These are phyloP conservation scores for Arthroderma sp. DNA, from an alignment of 2,329 filamentous ascomycete species.

Conservation along the genomic window DNA sequence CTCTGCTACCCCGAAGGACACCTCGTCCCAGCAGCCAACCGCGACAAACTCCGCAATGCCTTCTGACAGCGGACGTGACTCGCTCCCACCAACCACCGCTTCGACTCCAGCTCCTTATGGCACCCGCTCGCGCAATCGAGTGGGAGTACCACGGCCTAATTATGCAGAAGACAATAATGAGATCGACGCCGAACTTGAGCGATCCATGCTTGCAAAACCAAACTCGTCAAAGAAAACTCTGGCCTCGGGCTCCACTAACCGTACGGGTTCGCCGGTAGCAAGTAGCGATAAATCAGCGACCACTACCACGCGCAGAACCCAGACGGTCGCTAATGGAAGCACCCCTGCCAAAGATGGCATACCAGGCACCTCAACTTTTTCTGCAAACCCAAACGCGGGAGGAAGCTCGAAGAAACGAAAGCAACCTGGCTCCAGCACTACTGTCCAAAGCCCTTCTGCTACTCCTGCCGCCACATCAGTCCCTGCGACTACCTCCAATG, in stretches of 20 bases:
- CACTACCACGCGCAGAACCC: constrained; percentile 28
- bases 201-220: constrained; percentile 18
- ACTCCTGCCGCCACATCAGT: constrained; percentile 4
- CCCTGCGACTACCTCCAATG: constrained; percentile 9
- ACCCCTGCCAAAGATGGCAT: constrained; percentile 29
- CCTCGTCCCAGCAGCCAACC: constrained; percentile 31
- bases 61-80: constrained; percentile 14
- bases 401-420: constrained; percentile 71
- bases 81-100: constrained; percentile 24
- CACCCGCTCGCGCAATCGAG: constrained; percentile 84
- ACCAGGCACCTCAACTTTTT: constrained; percentile 47
- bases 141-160: constrained; percentile 60
- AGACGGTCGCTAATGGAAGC: constrained; percentile 22
- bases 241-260: constrained; percentile 14
- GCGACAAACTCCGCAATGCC: constrained; percentile 29
- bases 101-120: constrained; percentile 60
- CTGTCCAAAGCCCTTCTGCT: constrained; percentile 19
- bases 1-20: constrained; percentile 21
- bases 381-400: constrained; percentile 33
- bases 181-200: constrained; percentile 79
- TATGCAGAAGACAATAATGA: constrained; percentile 93
- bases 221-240: constrained; percentile 19
- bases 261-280: constrained; percentile 20
- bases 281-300: constrained; percentile 28
- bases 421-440: constrained; percentile 40